Evolutionary conservation across 1,284 basidiomycete species (phyloP), one percentile per base, ranked within the genome.

Genomic region (Microbotryum silenes-acaulis): DNA sequence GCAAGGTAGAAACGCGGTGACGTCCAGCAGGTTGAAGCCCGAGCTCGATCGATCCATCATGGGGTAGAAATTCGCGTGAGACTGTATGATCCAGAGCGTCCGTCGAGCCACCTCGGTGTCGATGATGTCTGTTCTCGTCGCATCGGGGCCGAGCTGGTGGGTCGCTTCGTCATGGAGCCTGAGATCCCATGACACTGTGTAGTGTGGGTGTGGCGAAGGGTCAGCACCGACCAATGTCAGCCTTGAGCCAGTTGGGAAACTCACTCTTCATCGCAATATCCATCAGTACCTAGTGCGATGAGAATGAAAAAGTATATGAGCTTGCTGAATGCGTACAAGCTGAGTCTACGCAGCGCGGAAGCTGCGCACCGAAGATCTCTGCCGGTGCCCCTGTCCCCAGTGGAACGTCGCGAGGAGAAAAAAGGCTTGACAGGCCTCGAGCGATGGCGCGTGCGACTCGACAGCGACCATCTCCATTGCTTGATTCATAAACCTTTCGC

Each of bases 71-170:
- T 20, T 14, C 37, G 37, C 52, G 52, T 53, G 52, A 44, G 21
- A 12, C 21, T 25, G 37, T 37, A 53, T 7, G 52, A 53, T 53
- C 52, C 52, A 53, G 21, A 53, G 42, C 10, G 52, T 53, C n/a
- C 52, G 52, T 7, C 52, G 14, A 21, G 52, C 37, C 9, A 53
- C 3, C 52, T 53, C 52, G 37, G 37, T 53, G 8, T 18, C 12
- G 37, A 53, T 25, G 33, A 16, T 42, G 16, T 42, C 52, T n/a
- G 37, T 12, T 5, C 10, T n/a, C 10, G 23, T n/a, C 2, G 51
- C 31, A 27, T 53, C n/a, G 5, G 37, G n/a, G 9, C 37, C 14
- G 44, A 53, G 37, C 9, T n/a, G 8, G 37, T 44, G 42, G 12
- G 52, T 14, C 8, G n/a, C 37, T 23, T 53, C 52, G 1, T 42